Evolutionary conservation across 2,329 filamentous ascomycete genomes (phyloP).

Genomic region (Leptographium wingfieldii): DNA sequence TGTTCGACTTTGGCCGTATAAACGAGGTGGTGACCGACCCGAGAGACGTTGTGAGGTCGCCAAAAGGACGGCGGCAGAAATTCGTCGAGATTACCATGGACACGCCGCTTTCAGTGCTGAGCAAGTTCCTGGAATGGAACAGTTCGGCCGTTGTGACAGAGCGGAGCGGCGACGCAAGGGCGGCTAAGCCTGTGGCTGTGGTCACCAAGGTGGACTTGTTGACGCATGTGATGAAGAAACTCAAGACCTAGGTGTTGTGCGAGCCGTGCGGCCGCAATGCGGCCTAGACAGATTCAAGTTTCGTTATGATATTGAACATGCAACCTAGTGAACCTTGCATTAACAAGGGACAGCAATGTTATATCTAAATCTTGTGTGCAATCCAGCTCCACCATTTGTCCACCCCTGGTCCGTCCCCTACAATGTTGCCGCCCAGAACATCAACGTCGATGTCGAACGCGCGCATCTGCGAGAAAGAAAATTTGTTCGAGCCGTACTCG

Average conservation of each 20-base stretch:
- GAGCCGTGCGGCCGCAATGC: not conserved
- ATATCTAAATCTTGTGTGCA: slow-evolving; percentile 52
- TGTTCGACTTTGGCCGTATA: slow-evolving; percentile 90
- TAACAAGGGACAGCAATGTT: not conserved
- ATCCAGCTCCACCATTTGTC: slow-evolving; percentile 90
- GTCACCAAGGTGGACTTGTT: slow-evolving; percentile 95
- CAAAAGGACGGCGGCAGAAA: slow-evolving; percentile 25
- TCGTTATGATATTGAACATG: not conserved
- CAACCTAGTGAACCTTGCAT: not conserved
- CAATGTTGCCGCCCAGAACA: slow-evolving; percentile 62
- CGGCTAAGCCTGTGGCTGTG: slow-evolving; percentile 71
- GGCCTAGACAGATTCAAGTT: not conserved
- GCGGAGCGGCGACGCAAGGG: slow-evolving; percentile 36
- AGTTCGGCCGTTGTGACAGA: slow-evolving; percentile 91
- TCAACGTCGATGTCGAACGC: slow-evolving; percentile 72
- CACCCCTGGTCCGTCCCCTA: slow-evolving; percentile 53
- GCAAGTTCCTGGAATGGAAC: slow-evolving; percentile 97
- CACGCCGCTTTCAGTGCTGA: slow-evolving; percentile 70
- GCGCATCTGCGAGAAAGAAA: slow-evolving; percentile 69
- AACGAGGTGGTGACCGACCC: slow-evolving; percentile 87
- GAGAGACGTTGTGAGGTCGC: slow-evolving; percentile 40
- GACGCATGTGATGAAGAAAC: slow-evolving; percentile 71
- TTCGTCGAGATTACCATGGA: slow-evolving; percentile 93
- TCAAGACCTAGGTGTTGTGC: slow-evolving; percentile 20
- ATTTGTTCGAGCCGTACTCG: slow-evolving; percentile 62